Evolutionary conservation across 2,329 filamentous ascomycete genomes (phyloP).

Genomic region (Botryosphaeria dothidea): DNA sequence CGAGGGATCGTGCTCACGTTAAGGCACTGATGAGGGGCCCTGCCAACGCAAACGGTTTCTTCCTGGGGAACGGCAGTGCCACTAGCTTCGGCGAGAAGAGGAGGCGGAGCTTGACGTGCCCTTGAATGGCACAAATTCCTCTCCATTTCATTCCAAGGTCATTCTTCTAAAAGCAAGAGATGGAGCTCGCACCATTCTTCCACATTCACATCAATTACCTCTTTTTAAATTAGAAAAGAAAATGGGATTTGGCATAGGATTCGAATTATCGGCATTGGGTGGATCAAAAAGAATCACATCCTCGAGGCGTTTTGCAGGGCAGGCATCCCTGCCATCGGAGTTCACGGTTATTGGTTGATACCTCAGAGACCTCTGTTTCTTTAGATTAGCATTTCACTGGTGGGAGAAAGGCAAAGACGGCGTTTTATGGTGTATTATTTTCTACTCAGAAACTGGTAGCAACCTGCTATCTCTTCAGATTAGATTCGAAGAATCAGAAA

Average conservation of each 20-base stretch:
- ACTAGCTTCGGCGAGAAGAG: conserved; percentile 10
- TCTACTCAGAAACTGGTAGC: background rate
- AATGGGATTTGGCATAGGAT: background rate
- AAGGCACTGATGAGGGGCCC: background rate
- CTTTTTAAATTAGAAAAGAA: background rate
- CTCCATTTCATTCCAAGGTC: no score
- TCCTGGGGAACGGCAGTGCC: background rate
- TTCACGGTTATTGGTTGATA: conserved; percentile 3
- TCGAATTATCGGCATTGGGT: background rate
- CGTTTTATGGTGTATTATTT: background rate
- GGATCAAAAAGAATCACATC: background rate
- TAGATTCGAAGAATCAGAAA: background rate
- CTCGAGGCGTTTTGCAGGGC: background rate
- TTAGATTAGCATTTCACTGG: background rate
- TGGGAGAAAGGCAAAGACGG: background rate
- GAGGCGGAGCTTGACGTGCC: conserved; percentile 17
- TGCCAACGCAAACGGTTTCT: background rate
- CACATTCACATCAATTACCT: background rate
- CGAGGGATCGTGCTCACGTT: conserved; percentile 7
- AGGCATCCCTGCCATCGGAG: background rate
- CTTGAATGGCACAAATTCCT: background rate
- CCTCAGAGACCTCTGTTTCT: background rate
- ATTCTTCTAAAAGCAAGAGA: background rate
- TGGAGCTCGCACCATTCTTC: background rate
- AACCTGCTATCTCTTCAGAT: background rate